phyloP scores from a whole-genome alignment of 2,329 filamentous ascomycete species.

The Claviceps sorghi region DNA sequence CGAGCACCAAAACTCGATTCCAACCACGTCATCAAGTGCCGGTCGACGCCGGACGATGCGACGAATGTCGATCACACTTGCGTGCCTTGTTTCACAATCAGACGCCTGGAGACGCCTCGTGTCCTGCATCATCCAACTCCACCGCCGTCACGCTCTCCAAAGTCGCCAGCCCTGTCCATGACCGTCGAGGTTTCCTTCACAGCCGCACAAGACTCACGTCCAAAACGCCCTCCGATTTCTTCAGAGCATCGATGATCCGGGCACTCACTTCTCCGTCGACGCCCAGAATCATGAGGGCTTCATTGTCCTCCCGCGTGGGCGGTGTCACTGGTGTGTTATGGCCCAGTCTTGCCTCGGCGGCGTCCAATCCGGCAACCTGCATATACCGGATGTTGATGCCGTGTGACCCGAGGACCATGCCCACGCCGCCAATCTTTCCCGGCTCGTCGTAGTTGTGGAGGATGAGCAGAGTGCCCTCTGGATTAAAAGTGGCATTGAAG shows the following conservation, averaged over 20 bases:
- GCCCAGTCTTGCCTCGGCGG: constrained; percentile 9
- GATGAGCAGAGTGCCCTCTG: constrained; percentile 60
- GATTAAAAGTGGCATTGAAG: constrained; percentile 60
- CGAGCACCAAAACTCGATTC: no score
- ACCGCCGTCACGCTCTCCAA: background rate
- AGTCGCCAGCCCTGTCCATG: background rate
- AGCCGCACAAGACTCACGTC: constrained; percentile 38
- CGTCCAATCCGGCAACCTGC: constrained; percentile 48
- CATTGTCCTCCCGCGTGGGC: constrained; percentile 29
- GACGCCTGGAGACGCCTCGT: background rate
- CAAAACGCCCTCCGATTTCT: constrained; percentile 36
- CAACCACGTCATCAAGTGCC: background rate
- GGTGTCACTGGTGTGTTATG: constrained; percentile 7
- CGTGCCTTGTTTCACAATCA: background rate
- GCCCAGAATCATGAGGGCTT: constrained; percentile 71
- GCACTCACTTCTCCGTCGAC: constrained; percentile 51
- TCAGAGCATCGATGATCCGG: constrained; percentile 36
- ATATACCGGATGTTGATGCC: constrained; percentile 71
- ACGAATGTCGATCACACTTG: background rate
- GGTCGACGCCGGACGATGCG: background rate
- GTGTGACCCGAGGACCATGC: constrained; percentile 51
- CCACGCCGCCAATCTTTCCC: constrained; percentile 71
- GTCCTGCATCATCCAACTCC: background rate
- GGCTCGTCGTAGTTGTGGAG: constrained; percentile 70
- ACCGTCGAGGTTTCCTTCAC: constrained; percentile 8